Evolutionary conservation across 2,329 filamentous ascomycete genomes (phyloP), one percentile per base, ranked within the genome.

Genomic region (Xylariales sp.): DNA sequence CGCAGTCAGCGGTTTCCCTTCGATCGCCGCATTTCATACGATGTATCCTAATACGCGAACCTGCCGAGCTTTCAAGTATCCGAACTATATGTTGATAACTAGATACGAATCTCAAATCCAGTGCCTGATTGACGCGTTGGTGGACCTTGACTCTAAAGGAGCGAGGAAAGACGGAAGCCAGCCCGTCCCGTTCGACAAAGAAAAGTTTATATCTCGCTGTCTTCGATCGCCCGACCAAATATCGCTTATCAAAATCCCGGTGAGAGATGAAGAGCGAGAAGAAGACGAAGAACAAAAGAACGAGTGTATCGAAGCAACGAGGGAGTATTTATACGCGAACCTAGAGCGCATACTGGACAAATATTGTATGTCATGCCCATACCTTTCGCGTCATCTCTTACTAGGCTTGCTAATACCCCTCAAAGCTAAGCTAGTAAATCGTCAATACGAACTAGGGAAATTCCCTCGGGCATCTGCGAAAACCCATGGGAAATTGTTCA

Each of bases 131-230:
- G 64, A 58, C 12, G 58, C 52, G 7, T 18, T 66, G 14, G 30
- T 18, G 28, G 34, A 57, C 30, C 58, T 66, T 6, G 58, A 62
- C 7, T 18, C 23, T n/a, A 52, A 66, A 41, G n/a, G 36, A 10
- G 64, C 52, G 39, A 55, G 14, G 5, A 18, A n/a, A 61, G 23
- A 36, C 6, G 34, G 52, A 1, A 39, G 28, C 7, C 57, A 62
- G 18, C 39, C 45, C 12, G n/a, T 9, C 3, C 64, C 57, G n/a
- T 66, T 66, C 41, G 64, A 66, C 16, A 62, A 57, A 34, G 57
- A 57, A 7, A 58, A 45, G n/a, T 66, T 66, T 10, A 58, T 66
- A 30, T 57, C 45, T 1, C 52, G 64, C 36, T 66, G 64, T 23
- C 28, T 58, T 2, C 58, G 14, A 57, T 58, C 64, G 18, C 52